Conservation (phyloP, 2,329 filamentous ascomycete species). For the Arthrobotrys iridis region DNA sequence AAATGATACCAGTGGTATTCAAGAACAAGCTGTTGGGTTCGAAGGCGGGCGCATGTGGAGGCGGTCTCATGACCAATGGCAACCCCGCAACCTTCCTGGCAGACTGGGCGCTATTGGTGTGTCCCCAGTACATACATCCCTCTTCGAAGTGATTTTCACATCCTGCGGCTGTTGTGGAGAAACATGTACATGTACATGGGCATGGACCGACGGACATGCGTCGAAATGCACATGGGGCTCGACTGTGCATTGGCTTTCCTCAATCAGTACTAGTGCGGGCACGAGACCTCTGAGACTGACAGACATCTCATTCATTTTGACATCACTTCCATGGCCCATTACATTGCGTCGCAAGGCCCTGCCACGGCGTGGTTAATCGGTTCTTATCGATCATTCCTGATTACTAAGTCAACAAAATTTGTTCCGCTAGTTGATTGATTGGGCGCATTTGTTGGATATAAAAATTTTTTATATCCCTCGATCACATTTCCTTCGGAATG, state of each 20-base stretch:
- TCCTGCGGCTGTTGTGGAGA: neutral
- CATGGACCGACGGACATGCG: neutral
- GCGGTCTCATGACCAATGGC: constrained; percentile 45
- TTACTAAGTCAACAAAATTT: neutral
- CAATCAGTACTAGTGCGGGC: constrained; percentile 14
- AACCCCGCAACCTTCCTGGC: constrained; percentile 29
- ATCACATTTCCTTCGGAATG: neutral
- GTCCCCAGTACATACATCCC: neutral
- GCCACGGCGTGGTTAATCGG: neutral
- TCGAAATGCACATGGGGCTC: constrained; percentile 14
- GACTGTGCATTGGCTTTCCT: constrained; percentile 18
- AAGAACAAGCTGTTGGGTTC: constrained; percentile 25
- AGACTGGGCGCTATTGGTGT: neutral
- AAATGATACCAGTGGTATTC: constrained; percentile 28
- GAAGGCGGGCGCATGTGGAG: constrained; percentile 33
- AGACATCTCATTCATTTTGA: constrained; percentile 2
- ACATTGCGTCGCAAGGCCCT: neutral
- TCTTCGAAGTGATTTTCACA: neutral
- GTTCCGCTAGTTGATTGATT: neutral
- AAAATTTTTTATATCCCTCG: neutral
- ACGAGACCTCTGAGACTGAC: constrained; percentile 19
- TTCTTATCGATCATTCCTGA: constrained; percentile 4
- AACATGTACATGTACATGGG: neutral
- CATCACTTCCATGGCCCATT: neutral
- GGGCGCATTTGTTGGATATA: too few species aligned